Base-by-base conservation (phyloP, 345 rosid species). In the Salix brachista region DNA sequence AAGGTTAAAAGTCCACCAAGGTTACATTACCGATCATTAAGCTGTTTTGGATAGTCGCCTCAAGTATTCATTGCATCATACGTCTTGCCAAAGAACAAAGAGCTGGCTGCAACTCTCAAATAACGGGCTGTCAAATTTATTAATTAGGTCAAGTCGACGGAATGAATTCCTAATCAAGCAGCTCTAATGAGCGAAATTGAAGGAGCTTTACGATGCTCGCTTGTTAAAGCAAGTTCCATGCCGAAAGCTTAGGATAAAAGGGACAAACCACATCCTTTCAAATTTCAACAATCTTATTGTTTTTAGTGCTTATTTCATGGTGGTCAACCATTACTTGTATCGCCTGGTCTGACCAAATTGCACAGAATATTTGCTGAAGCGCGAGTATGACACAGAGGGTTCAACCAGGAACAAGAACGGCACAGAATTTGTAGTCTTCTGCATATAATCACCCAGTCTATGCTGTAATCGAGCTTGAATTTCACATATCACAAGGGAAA, bases 401-500 rank as follows among this genome's bases (percentile, higher is more conserved):
- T 54, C 3, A 18, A 0, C 60, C 60, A 7, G 2, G 14, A 12
- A 4, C 52, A 46, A 46, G 52, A 46, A 1, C 4, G 18, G 6
- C 52, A 10, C 62, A 21, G 1, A 23, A 56, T 56, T 26, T n/a
- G 4, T n/a, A 56, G 62, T 56, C 28, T 58, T 46, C n/a, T 25
- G 11, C 46, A 42, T 46, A 46, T 46, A 46, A 14, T 46, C 17
- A 10, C 3, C 28, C 62, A 58, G 62, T 3, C 28, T 58, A 23
- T 10, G 62, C 1, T 58, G 4, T n/a, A 58, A 23, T 3, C 0
- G 62, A 58, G 26, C 28, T 23, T n/a, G 28, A 26, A 58, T 58
- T 23, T 58, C 26, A 58, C 62, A 58, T 23, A 58, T 23, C 11
- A 25, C 62, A 58, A 12, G 79, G 75, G 87, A 79, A 85, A 84